Base-by-base conservation (phyloP, 2,329 filamentous ascomycete species). In the Macrophomina tecta region DNA sequence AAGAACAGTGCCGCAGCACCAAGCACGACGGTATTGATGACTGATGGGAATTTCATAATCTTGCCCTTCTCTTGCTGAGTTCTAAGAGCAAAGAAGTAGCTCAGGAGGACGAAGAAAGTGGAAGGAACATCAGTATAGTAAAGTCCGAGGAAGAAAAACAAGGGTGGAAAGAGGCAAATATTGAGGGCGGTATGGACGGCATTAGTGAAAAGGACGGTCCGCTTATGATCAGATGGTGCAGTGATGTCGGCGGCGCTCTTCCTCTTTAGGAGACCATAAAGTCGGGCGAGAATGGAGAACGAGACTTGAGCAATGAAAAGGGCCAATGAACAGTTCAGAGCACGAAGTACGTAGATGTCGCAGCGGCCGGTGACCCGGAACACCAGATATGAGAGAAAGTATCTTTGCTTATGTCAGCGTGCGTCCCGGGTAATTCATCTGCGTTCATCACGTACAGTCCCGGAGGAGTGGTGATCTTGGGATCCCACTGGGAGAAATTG, bases 121-220 rank as follows among this genome's bases (percentile, higher is more conserved):
- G 94, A 96, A 61, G 91, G 84, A 2, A 97, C 86, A 77, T 99
- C 95, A 0, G 95, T 99, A 77, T 99, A 99, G 78, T 97, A 99
- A 7, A 99, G 82, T 0, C 88, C 93, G 0, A 93, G 95, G 79
- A 99, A 99, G 84, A 99, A 99, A 83, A 97, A 97, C 0, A 99
- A 78, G 0, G 94, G 87, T 0, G 95, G 95, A 69, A 98, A 97
- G 0, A 97, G 82, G 18, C 88, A 88, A 48, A 97, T 87, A 71
- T 97, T 97, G 70, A 95, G 74, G 2, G 90, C 91, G 0, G 87
- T 89, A 71, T 92, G 87, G 32, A 85, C 75, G 4, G 78, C 72
- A 46, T 62, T 67, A 38, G 58, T 48, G 38, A 72, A 81, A 74
- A 71, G 16, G 30, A 56, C 51, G 2, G 72, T 83, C 81, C 38